Percentiles rank a stretch among this genome's conserved stretches.
phyloP scores from a whole-genome alignment of 495 filamentous ascomycete species.

The Hypoxylon lienhwacheense region DNA sequence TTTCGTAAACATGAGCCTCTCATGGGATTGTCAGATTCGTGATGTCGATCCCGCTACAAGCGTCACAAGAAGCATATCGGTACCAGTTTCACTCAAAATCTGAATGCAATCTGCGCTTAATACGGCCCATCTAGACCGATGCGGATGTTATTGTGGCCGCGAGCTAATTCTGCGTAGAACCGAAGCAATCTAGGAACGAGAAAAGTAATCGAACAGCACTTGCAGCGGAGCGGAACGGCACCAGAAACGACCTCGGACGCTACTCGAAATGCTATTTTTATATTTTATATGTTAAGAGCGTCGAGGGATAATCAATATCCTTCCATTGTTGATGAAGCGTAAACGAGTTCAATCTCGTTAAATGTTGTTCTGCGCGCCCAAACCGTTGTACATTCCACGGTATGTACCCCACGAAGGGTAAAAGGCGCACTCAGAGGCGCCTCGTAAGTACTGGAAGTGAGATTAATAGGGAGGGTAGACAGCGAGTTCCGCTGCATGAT shows the following conservation, averaged over 20 bases:
- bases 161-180: conserved; percentile 12
- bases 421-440: conserved; percentile 5
- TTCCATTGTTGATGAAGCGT: conserved; percentile 3
- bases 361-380: conserved; percentile 10
- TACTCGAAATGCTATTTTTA: conserved; percentile 26
- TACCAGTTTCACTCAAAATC: conserved; percentile 14
- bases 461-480: not conserved
- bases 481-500: conserved; percentile 18
- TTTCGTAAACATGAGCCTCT: conserved; percentile 19
- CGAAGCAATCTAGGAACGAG: conserved; percentile 16
- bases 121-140: conserved; percentile 9
- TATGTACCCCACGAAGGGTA: conserved; percentile 26
- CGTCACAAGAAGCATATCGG: conserved; percentile 17
- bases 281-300: conserved; percentile 14
- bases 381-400: conserved; percentile 4
- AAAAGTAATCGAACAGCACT: conserved; percentile 13
- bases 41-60: conserved; percentile 29
- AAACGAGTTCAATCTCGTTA: no score
- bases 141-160: conserved; percentile 12
- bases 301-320: not conserved
- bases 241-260: conserved; percentile 26
- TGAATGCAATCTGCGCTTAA: conserved; percentile 16
- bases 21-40: conserved; percentile 27
- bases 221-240: conserved; percentile 32
- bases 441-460: conserved; percentile 3